Evolutionary conservation across 352 stramenopile species (phyloP).

Genomic region (Phytophthora niederhauseri): DNA sequence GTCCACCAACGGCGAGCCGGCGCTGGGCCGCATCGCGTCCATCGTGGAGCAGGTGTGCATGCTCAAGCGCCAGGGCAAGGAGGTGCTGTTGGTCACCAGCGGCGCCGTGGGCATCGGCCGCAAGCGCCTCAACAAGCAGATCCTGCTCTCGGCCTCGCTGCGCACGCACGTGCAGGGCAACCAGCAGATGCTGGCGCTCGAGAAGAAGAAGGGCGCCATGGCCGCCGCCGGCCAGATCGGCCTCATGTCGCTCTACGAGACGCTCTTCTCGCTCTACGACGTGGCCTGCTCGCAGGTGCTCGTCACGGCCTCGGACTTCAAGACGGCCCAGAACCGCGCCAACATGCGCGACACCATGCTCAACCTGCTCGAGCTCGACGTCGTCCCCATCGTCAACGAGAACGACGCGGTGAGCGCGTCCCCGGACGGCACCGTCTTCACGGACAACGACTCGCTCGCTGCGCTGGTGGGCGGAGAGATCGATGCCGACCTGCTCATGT

Average conservation of each 20-base stretch:
- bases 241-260: constrained; percentile 98
- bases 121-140: constrained; percentile 94
- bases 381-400: constrained; percentile 99
- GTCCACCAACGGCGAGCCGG: constrained; percentile 92
- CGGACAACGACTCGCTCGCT: constrained; percentile 96
- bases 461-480: constrained; percentile 91
- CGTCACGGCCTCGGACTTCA: constrained; percentile 83
- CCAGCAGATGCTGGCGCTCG: constrained; percentile 90
- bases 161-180: constrained; percentile 89
- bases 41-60: constrained; percentile 95
- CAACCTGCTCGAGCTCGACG: constrained; percentile 94
- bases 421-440: constrained; percentile 89
- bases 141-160: constrained; percentile 86
- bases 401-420: constrained; percentile 96
- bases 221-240: constrained; percentile 96
- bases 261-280: constrained; percentile 96
- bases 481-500: constrained; percentile 93
- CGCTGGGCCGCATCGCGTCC: constrained; percentile 89
- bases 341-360: constrained; percentile 92
- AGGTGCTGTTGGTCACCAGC: constrained; percentile 90
- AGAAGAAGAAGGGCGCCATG: constrained; percentile 89
- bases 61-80: constrained; percentile 92
- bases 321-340: constrained; percentile 81
- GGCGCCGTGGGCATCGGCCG: constrained; percentile 95
- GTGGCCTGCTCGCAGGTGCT: constrained; percentile 94